phyloP scores from a whole-genome alignment of 108 stramenopile genomes.

The Cyclostephanos tholiformis region DNA sequence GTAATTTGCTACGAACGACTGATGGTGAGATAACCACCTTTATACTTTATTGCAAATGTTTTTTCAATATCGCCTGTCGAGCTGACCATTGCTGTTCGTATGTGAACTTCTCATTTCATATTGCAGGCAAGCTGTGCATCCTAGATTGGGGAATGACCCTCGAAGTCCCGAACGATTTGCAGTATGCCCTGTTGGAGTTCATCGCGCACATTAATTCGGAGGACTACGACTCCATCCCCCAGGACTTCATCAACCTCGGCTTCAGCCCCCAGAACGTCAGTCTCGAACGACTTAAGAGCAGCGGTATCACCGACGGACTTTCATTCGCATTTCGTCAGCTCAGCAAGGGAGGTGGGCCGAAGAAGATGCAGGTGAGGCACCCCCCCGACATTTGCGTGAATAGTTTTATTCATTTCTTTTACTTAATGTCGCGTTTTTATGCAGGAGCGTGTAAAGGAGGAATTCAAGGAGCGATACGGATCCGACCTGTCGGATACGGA shows the following conservation, averaged over 20 bases:
- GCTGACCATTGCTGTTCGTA: background rate
- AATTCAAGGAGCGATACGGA: constrained; percentile 76
- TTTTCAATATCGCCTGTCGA: background rate
- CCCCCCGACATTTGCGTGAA: too few species aligned
- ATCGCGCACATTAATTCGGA: constrained; percentile 90
- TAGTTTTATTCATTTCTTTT: too few species aligned
- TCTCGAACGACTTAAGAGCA: constrained; percentile 55
- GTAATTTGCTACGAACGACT: constrained; percentile 78
- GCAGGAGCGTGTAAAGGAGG: constrained; percentile 72
- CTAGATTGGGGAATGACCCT: constrained; percentile 92
- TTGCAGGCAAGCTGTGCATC: constrained; percentile 63
- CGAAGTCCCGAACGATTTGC: constrained; percentile 71
- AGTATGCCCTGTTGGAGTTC: constrained; percentile 87
- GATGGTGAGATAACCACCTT: constrained; percentile 55
- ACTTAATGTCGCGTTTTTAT: too few species aligned
- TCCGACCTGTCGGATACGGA: constrained; percentile 61
- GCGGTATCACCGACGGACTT: constrained; percentile 79
- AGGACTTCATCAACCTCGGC: constrained; percentile 85
- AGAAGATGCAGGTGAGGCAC: constrained; percentile 52
- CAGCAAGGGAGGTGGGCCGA: constrained; percentile 71
- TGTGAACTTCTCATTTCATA: background rate
- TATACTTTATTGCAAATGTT: too few species aligned
- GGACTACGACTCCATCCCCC: constrained; percentile 83
- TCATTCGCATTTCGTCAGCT: constrained; percentile 77
- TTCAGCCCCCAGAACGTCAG: constrained; percentile 71